A percentile compares a stretch with the other conserved stretches of the same genome.
Conservation (phyloP, 2,329 filamentous ascomycete species). For the Fonsecaea nubica region DNA sequence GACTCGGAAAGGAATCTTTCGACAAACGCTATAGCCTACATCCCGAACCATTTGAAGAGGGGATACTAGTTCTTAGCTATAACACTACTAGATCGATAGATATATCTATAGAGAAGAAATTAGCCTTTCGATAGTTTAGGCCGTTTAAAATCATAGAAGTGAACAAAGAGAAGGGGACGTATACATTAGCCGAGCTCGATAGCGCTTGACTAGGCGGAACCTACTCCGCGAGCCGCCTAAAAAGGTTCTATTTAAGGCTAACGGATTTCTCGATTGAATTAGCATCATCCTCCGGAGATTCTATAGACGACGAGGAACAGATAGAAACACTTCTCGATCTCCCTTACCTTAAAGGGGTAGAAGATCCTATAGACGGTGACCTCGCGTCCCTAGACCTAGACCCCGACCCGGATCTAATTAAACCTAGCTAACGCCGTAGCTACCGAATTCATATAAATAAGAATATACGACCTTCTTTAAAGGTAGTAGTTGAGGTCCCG, state of each 20-base stretch:
- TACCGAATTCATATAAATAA: too few species aligned
- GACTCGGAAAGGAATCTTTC: background rate
- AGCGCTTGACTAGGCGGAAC: background rate
- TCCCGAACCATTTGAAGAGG: background rate
- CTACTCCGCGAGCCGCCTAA: background rate
- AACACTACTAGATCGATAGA: constrained; percentile 4
- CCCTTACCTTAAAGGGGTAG: too few species aligned
- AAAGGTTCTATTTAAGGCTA: background rate
- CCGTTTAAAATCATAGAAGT: constrained; percentile 8
- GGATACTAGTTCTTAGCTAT: constrained; percentile 2
- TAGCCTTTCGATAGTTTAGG: constrained; percentile 9
- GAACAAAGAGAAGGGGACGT: constrained; percentile 2
- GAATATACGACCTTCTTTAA: too few species aligned
- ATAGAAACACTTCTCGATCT: too few species aligned
- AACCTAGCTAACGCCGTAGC: too few species aligned
- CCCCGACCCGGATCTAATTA: too few species aligned
- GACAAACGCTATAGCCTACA: constrained; percentile 4
- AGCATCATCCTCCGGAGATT: too few species aligned
- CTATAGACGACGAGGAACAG: background rate
- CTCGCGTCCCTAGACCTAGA: too few species aligned
- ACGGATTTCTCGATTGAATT: too few species aligned
- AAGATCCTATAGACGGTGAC: too few species aligned
- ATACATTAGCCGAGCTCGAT: constrained; percentile 8
- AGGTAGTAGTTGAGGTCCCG: too few species aligned
- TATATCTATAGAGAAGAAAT: constrained; percentile 11